These are phyloP conservation scores for Beauveria asiatica DNA, from an alignment of 2,329 filamentous ascomycete genomes.

Conservation along the genomic window DNA sequence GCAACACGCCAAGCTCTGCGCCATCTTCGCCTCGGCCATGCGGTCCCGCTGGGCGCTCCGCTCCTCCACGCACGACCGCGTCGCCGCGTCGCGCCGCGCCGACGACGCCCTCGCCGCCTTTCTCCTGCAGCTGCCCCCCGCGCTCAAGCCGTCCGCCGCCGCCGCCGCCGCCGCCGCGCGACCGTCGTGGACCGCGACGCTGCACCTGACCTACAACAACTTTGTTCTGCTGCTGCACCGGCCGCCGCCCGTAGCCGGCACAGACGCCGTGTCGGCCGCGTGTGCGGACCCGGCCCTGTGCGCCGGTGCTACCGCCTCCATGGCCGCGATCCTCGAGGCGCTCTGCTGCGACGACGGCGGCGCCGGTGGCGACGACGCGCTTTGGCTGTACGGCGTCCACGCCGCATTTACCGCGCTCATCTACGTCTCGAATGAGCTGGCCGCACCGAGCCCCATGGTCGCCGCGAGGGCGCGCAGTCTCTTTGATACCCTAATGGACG, in stretches of 20 bases:
- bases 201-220: constrained; percentile 28
- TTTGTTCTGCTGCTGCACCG: constrained; percentile 27
- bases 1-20: constrained; percentile 40
- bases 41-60: constrained; percentile 17
- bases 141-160: constrained; percentile 18
- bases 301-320: constrained; percentile 20
- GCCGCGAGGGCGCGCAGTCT: background rate
- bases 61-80: constrained; percentile 5
- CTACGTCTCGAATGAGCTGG: background rate
- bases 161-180: background rate
- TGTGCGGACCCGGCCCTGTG: constrained; percentile 18
- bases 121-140: constrained; percentile 20
- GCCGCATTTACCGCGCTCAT: constrained; percentile 25
- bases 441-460: background rate
- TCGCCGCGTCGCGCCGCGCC: constrained; percentile 21
- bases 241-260: constrained; percentile 15
- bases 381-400: constrained; percentile 23
- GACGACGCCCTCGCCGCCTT: constrained; percentile 25
- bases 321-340: constrained; percentile 23
- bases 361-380: constrained; percentile 16
- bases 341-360: constrained; percentile 17
- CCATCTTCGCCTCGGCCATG: constrained; percentile 36
- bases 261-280: background rate
- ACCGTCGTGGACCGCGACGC: constrained; percentile 21
- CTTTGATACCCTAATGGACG: constrained; percentile 20